Evolutionary conservation across 495 filamentous ascomycete species (phyloP), one percentile per base, ranked within the genome.

Genomic region (Xylaria scruposa): DNA sequence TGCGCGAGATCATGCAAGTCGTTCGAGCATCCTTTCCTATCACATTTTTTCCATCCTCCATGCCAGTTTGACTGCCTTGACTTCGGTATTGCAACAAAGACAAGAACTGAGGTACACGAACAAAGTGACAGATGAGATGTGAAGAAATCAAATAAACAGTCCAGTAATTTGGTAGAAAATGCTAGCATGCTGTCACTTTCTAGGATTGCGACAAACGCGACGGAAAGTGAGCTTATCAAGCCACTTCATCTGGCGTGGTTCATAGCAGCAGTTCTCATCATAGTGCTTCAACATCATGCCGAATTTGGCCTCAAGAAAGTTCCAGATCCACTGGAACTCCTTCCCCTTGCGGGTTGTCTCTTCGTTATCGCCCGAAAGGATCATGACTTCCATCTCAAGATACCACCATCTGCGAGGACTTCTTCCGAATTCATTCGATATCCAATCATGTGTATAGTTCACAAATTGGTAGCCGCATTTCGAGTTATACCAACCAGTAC

Each of bases 391-490:
- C 21, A 79, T 40, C 42, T 80, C 80, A 15, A 83, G 36, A 2
- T 54, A 73, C 56, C 67, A 73, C 71, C 72, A 77, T 36, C 74
- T 67, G 19, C 78, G 80, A n/a, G 62, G 19, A 54, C 75, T 77
- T 13, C 64, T 4, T 31, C 24, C 31, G 5, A 72, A 58, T 7
- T 29, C 51, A 56, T 72, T 68, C 71, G 80, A 80, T 13, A 76
- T 19, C 1, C 58, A 68, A 38, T 72, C 76, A 38, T 75, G 9
- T 2, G 58, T 24, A 2, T 65, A 68, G 33, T 83, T 79, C 56
- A 81, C 44, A 19, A 81, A 80, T 36, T 80, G 72, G 62, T 78
- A 82, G 0, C 72, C 74, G 0, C 62, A 46, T 59, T 76, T 73
- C 1, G 77, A 54, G 1, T 38, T n/a, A 62, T 78, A 79, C 4